phyloP scores from a whole-genome alignment of 768 basidiomycete genomes.

The Tricholomella constricta region DNA sequence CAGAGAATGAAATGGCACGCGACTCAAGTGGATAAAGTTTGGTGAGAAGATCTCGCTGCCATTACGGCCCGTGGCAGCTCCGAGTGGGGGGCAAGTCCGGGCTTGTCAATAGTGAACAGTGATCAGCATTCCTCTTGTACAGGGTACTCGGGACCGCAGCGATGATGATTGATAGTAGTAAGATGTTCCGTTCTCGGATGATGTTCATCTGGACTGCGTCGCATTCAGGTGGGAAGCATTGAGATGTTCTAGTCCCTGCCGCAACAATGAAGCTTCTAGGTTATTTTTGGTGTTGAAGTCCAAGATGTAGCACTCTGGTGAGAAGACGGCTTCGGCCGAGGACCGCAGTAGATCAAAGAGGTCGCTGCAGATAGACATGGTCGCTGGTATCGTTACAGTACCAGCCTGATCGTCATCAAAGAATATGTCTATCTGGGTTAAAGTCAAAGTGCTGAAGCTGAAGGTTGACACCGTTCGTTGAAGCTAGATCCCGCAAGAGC shows the following conservation, averaged over 20 bases:
- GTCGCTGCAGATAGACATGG: background rate
- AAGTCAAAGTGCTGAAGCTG: background rate
- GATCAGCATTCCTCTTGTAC: background rate
- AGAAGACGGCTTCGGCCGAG: no score
- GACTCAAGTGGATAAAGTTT: background rate
- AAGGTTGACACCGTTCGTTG: background rate
- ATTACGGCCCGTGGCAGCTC: conserved; percentile 8
- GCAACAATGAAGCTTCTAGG: no score
- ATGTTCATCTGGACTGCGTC: no score
- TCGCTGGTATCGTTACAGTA: background rate
- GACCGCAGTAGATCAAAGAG: background rate
- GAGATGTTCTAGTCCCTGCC: no score
- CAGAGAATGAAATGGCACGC: background rate
- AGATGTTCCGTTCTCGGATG: background rate
- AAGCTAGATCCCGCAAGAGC: background rate
- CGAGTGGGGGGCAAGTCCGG: conserved; percentile 2
- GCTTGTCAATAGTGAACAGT: background rate
- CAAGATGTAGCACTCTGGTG: no score
- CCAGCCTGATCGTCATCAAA: background rate
- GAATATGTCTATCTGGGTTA: background rate
- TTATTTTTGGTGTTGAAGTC: no score
- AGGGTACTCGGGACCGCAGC: conserved; percentile 5
- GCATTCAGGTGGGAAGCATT: no score
- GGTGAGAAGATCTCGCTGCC: conserved; percentile 3
- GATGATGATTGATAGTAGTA: background rate